Evolutionary conservation across 345 rosid species (phyloP).

Genomic region (Trapa bicornis): DNA sequence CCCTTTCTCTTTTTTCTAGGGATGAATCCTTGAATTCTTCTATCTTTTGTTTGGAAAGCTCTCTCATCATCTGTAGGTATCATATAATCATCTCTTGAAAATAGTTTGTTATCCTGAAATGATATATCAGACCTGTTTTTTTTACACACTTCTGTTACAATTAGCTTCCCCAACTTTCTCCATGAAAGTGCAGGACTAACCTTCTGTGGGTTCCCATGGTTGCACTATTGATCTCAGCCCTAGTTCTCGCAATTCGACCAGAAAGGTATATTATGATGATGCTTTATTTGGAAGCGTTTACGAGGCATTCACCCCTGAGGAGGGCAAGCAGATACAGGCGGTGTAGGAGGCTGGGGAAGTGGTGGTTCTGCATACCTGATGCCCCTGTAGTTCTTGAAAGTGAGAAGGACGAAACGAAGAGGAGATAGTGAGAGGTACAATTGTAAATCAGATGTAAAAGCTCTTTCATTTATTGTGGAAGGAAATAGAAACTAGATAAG

Average conservation of each 20-base stretch:
- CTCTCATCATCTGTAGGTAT: constrained; percentile 51
- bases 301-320: constrained; percentile 68
- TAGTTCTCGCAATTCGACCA: constrained; percentile 42
- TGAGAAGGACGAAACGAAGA: constrained; percentile 64
- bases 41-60: constrained; percentile 50
- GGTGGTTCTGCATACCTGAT: constrained; percentile 98
- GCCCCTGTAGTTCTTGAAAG: constrained; percentile 70
- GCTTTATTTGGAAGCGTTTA: constrained; percentile 53
- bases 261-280: constrained; percentile 38
- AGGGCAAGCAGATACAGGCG: constrained; percentile 55
- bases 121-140: not conserved
- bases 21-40: constrained; percentile 61
- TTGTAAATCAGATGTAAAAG: not conserved
- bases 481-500: not conserved
- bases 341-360: constrained; percentile 71
- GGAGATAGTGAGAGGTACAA: constrained; percentile 20
- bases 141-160: constrained; percentile 6
- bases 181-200: not conserved
- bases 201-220: constrained; percentile 21
- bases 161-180: not conserved
- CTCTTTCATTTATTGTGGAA: not conserved
- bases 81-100: not conserved
- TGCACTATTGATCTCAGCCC: constrained; percentile 33
- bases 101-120: not conserved
- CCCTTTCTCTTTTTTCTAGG: constrained; percentile 52